Evolutionary conservation across 306 rosid genomes (phyloP).

Genomic region (Gastrolobium villosum): DNA sequence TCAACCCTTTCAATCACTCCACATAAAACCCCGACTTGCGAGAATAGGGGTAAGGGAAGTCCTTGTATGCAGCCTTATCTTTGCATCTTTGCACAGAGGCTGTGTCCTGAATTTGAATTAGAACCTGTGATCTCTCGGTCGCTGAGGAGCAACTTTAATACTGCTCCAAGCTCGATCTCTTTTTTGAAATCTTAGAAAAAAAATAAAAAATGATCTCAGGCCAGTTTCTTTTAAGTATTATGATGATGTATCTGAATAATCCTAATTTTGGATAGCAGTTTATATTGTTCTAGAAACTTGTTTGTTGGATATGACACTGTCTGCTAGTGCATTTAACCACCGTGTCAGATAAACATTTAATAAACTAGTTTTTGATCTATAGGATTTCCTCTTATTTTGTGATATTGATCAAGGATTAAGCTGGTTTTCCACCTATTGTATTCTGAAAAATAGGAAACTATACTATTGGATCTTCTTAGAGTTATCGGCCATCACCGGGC

Average conservation of each 20-base stretch:
- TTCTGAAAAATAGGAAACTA: slow-evolving; percentile 71
- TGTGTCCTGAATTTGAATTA: no score
- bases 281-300: slow-evolving; percentile 8
- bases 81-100: no score
- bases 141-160: no score
- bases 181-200: neutral
- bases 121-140: no score
- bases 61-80: no score
- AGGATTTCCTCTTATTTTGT: slow-evolving; percentile 22
- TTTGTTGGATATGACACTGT: neutral
- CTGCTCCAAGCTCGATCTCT: no score
- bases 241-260: neutral
- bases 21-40: no score
- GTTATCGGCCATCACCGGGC: slow-evolving; percentile 96
- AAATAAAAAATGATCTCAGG: neutral
- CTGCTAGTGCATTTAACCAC: slow-evolving; percentile 4
- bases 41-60: no score
- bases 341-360: neutral
- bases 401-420: slow-evolving; percentile 38
- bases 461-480: slow-evolving; percentile 95
- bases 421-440: slow-evolving; percentile 47
- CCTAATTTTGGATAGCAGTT: slow-evolving; percentile 6
- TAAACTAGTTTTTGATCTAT: neutral
- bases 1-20: neutral
- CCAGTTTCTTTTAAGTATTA: neutral